phyloP scores from a whole-genome alignment of 1,139 yeast species.

The Blastobotrys serpentis region DNA sequence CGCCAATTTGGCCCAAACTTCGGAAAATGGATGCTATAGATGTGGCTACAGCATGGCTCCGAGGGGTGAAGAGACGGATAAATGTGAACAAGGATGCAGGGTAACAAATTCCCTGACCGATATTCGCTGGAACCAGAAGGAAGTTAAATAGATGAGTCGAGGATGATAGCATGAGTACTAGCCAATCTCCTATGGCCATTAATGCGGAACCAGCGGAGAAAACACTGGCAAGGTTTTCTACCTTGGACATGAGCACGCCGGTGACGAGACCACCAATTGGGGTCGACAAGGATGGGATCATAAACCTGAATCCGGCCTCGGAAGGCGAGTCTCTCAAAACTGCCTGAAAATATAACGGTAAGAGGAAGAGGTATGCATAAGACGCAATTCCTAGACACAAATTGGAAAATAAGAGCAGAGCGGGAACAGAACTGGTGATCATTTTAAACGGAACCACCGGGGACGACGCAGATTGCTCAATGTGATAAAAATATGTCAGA shows the following conservation, averaged over 20 bases:
- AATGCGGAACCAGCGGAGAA: slow-evolving; percentile 52
- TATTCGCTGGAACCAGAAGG: slow-evolving; percentile 22
- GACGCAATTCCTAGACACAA: slow-evolving; percentile 19
- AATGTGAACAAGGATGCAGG: slow-evolving; percentile 47
- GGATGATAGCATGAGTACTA: slow-evolving; percentile 49
- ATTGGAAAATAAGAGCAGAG: slow-evolving; percentile 11
- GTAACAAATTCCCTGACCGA: slow-evolving; percentile 32
- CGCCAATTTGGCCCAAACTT: slow-evolving; percentile 70
- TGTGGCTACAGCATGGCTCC: slow-evolving; percentile 69
- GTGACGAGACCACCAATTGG: slow-evolving; percentile 56
- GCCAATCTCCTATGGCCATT: slow-evolving; percentile 59
- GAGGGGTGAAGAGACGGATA: slow-evolving; percentile 60
- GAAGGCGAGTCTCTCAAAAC: slow-evolving; percentile 19
- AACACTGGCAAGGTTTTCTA: slow-evolving; percentile 14
- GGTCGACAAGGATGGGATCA: slow-evolving; percentile 18
- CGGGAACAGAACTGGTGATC: slow-evolving; percentile 14
- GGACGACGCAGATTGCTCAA: slow-evolving; percentile 13
- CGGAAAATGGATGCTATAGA: slow-evolving; percentile 74
- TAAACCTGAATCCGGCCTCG: slow-evolving; percentile 19
- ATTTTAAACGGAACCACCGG: slow-evolving; percentile 18
- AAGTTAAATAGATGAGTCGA: slow-evolving; percentile 46
- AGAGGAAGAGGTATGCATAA: slow-evolving; percentile 17
- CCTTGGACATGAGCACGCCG: slow-evolving; percentile 65
- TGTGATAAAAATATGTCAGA: slow-evolving; percentile 14
- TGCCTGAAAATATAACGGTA: slow-evolving; percentile 21